Base-by-base conservation (phyloP, 2,329 filamentous ascomycete species). In the Hypoxylon sp. region DNA sequence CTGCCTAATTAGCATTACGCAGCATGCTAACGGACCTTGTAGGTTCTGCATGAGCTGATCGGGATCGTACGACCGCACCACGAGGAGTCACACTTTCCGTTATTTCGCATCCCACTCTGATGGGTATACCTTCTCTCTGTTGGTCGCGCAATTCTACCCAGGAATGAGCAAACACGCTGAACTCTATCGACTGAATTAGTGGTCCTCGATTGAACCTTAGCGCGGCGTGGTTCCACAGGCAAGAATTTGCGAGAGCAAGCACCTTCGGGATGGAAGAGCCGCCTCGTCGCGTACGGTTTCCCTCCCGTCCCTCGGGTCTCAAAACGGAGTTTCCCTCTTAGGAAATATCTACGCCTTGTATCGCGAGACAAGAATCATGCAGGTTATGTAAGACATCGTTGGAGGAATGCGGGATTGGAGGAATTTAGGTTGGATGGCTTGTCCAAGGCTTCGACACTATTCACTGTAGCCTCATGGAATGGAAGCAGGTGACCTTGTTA, bases 41-140 rank as follows among this genome's bases (percentile, higher is more conserved):
- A 53, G 30, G 33, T 32, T 38, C 42, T 62, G 49, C 32, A 48
- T 70, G 68, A 66, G 62, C 68, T 70, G 68, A 70, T 70, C 56
- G 18, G 46, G 65, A 70, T 70, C 68, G 62, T 70, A 70, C 68
- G 68, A 70, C 68, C 56, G 52, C 22, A 60, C 62, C 62, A 67
- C 61, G 52, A 61, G 59, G 58, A 55, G 58, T 44, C 40, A 53
- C 52, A 42, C 38, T 53, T 65, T 54, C 61, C 65, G 62, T 36
- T 52, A 59, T 51, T 51, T 58, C 48, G 18, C 42, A 52, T 52
- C 33, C 56, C 36, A 51, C 26, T 51, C 14, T 32, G n/a, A n/a
- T 24, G 24, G 53, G 33, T 3, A 33, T 24, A n/a, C 18, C 30
- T 22, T 40, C 26, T 40, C 26, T 57, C 33, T 67, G 22, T 11